Base-by-base conservation (phyloP, 495 filamentous ascomycete genomes). In the Podospora australis region DNA sequence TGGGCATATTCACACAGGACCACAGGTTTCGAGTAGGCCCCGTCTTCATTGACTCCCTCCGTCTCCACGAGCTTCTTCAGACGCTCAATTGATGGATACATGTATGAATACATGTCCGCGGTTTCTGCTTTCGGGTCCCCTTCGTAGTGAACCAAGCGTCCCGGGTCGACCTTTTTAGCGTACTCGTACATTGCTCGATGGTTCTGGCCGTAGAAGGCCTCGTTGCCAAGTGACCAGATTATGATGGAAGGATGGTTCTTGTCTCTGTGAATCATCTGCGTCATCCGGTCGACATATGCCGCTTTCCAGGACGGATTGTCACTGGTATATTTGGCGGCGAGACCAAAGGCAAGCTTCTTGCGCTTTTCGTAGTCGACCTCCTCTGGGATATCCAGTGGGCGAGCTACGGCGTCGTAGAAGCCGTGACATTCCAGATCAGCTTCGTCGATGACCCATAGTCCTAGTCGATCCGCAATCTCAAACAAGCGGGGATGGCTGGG, bases 391-490 rank as follows among this genome's bases (percentile, higher is more conserved):
- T 74, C 63, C 5, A 68, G 58, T 2, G 71, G 69, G 0, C 66
- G 62, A 1, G 72, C 69, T 10, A 81, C 65, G 6, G 68, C 70
- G 26, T 64, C 60, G 43, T 80, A 77, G 42, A 86, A 84, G 2
- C 83, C 82, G 39, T 85, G 83, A 50, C 81, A 85, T 60, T 85
- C 83, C 0, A 86, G 71, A 55, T 88, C 83, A 0, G 80, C 79
- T 58, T 88, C 83, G 44, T 86, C 83, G 50, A 87, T 82, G 11
- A 87, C 72, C 70, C 77, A 87, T 24, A 88, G 53, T 0, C 84
- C 84, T 23, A 86, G 60, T 54, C 87, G 80, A 51, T 87, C 81
- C 32, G 77, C 78, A 2, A 87, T 60, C n/a, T 79, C 74, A 41
- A 79, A 78, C 6, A 85, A 66, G 21, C 59, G 59, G 1, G 75